These are phyloP conservation scores for Colletotrichum tanaceti DNA, from an alignment of 2,329 filamentous ascomycete species.

Conservation along the genomic window DNA sequence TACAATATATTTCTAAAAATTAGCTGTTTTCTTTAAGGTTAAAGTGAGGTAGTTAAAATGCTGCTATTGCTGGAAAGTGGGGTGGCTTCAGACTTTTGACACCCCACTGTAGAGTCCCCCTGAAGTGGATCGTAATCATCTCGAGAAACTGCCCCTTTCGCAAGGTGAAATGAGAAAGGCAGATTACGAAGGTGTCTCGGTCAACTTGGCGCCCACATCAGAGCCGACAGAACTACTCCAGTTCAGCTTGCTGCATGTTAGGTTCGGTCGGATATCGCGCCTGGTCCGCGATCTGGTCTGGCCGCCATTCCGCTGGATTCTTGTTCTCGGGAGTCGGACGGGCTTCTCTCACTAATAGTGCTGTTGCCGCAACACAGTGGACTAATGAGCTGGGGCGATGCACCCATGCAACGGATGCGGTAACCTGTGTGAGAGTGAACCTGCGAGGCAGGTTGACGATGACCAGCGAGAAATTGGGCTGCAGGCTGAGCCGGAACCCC, in stretches of 20 bases:
- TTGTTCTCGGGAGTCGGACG: not conserved
- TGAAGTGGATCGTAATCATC: slow-evolving; percentile 6
- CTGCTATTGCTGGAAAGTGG: too few species aligned
- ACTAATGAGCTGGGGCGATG: not conserved
- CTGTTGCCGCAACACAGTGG: not conserved
- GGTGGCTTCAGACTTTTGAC: too few species aligned
- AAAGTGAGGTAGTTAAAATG: too few species aligned
- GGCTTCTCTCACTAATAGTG: slow-evolving; percentile 1
- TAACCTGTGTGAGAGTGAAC: not conserved
- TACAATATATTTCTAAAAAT: too few species aligned
- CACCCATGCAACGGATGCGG: slow-evolving; percentile 9
- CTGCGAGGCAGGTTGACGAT: not conserved
- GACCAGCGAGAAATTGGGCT: slow-evolving; percentile 14
- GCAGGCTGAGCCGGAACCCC: slow-evolving; percentile 30
- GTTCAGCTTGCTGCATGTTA: slow-evolving; percentile 10
- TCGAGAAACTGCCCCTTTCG: slow-evolving; percentile 3
- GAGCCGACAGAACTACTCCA: slow-evolving; percentile 6
- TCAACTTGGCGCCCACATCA: slow-evolving; percentile 13
- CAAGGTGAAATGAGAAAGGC: slow-evolving; percentile 18
- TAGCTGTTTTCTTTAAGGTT: too few species aligned
- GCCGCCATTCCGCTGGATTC: slow-evolving; percentile 10
- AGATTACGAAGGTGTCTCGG: slow-evolving; percentile 27
- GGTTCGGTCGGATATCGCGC: not conserved
- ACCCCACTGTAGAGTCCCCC: not conserved
- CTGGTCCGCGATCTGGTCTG: not conserved